Percentiles rank a stretch among this genome's conserved stretches.
Evolutionary conservation across 116 monocot genomes (phyloP).

Genomic region (Posidonia oceanica): DNA sequence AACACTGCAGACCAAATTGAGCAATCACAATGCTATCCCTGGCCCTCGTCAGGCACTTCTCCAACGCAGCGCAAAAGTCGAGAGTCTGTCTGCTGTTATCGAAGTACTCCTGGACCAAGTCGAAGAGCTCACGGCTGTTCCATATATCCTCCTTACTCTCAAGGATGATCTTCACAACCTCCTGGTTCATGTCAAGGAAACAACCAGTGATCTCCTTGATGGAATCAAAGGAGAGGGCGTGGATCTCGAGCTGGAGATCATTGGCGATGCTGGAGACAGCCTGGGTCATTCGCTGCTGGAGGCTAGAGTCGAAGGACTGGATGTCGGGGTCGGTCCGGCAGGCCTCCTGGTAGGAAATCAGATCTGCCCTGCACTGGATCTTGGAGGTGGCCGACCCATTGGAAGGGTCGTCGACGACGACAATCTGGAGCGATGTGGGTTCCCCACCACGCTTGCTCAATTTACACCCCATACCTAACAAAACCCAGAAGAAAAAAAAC

Average conservation of each 20-base stretch:
- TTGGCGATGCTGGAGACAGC: slow-evolving; percentile 50
- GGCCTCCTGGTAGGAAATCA: slow-evolving; percentile 53
- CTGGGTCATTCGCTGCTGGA: slow-evolving; percentile 55
- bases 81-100: slow-evolving; percentile 62
- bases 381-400: slow-evolving; percentile 1
- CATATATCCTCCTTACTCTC: slow-evolving; percentile 69
- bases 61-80: slow-evolving; percentile 58
- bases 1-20: slow-evolving; percentile 35
- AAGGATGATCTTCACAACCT: slow-evolving; percentile 64
- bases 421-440: background rate
- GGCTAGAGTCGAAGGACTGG: slow-evolving; percentile 42
- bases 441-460: background rate
- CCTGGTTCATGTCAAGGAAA: slow-evolving; percentile 74
- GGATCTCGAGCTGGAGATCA: slow-evolving; percentile 35
- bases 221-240: slow-evolving; percentile 56
- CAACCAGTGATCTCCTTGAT: slow-evolving; percentile 58
- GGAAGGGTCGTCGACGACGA: background rate
- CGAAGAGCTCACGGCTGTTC: slow-evolving; percentile 56
- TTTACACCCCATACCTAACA: background rate
- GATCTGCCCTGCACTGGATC: slow-evolving; percentile 15
- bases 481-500: background rate
- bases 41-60: slow-evolving; percentile 52
- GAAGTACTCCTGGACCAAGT: slow-evolving; percentile 69
- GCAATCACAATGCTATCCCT: slow-evolving; percentile 44
- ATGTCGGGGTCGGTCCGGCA: slow-evolving; percentile 55